Conservation (phyloP, 1,284 basidiomycete genomes). For the Boletus smithii region DNA sequence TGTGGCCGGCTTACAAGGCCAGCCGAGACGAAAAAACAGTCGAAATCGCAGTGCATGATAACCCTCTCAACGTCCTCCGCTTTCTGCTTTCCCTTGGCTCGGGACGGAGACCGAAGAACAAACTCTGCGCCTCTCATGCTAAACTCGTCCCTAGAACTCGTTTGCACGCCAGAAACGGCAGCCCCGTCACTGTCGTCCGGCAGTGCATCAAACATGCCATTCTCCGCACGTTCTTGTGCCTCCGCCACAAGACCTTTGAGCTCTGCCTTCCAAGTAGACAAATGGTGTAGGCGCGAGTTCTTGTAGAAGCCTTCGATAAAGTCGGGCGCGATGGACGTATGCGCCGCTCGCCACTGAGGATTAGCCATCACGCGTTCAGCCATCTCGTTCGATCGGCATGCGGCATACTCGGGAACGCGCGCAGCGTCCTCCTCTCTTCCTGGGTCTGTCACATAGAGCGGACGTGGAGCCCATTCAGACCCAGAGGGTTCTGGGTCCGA, state of each 20-base stretch:
- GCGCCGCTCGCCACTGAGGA: slow-evolving; percentile 78
- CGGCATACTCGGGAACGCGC: slow-evolving; percentile 60
- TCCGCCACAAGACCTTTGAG: slow-evolving; percentile 78
- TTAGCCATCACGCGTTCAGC: slow-evolving; percentile 77
- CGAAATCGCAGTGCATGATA: slow-evolving; percentile 95
- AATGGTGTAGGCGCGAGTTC: slow-evolving; percentile 87
- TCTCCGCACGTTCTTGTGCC: slow-evolving; percentile 71
- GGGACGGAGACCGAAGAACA: slow-evolving; percentile 44
- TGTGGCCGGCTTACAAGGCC: slow-evolving; percentile 77
- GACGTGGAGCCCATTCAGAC: slow-evolving; percentile 23
- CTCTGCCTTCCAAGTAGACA: slow-evolving; percentile 92
- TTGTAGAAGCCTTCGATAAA: slow-evolving; percentile 91
- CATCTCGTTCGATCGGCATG: slow-evolving; percentile 60
- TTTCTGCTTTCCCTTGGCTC: slow-evolving; percentile 56
- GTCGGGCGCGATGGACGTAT: slow-evolving; percentile 83
- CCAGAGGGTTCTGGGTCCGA: slow-evolving; percentile 1
- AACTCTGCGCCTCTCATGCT: slow-evolving; percentile 63
- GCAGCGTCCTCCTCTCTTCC: slow-evolving; percentile 39
- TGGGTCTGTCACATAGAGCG: slow-evolving; percentile 45
- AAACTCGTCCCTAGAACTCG: slow-evolving; percentile 28
- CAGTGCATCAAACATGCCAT: slow-evolving; percentile 18
- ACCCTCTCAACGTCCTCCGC: slow-evolving; percentile 52
- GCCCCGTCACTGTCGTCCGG: slow-evolving; percentile 7
- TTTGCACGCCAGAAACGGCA: slow-evolving; percentile 30
- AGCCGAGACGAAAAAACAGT: slow-evolving; percentile 96